Evolutionary conservation across 176 grass and related monocot species (phyloP).

Genomic region (Metroxylon sagu): DNA sequence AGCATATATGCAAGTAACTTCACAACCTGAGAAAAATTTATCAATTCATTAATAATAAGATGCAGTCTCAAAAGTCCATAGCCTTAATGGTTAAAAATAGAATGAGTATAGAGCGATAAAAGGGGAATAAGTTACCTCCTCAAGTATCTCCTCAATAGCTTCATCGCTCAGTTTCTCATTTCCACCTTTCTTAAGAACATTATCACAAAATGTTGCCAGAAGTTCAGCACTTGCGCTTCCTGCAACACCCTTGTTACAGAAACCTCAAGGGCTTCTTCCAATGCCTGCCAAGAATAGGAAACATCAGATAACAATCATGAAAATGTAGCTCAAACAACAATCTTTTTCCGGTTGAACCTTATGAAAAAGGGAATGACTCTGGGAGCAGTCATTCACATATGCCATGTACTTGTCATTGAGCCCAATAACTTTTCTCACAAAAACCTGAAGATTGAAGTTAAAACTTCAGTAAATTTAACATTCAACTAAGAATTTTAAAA

Average conservation of each 20-base stretch:
- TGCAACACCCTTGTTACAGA: conserved; percentile 89
- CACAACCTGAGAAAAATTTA: conserved; percentile 50
- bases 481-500: not conserved
- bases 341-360: conserved; percentile 39
- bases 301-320: not conserved
- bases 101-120: no score
- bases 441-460: conserved; percentile 43
- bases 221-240: conserved; percentile 93
- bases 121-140: conserved; percentile 47
- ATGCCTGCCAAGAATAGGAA: conserved; percentile 38
- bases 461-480: conserved; percentile 3
- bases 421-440: conserved; percentile 92
- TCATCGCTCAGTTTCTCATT: conserved; percentile 97
- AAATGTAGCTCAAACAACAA: not conserved
- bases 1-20: conserved; percentile 43
- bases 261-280: conserved; percentile 95
- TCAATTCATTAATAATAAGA: not conserved
- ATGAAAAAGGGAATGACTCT: conserved; percentile 89
- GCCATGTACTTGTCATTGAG: conserved; percentile 92
- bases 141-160: conserved; percentile 97
- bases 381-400: conserved; percentile 86
- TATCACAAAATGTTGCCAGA: conserved; percentile 88
- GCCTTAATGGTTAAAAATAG: no score
- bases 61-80: no score
- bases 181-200: conserved; percentile 95